Base-by-base conservation (phyloP, 2,329 filamentous ascomycete species). In the Leptographium galeiforme region DNA sequence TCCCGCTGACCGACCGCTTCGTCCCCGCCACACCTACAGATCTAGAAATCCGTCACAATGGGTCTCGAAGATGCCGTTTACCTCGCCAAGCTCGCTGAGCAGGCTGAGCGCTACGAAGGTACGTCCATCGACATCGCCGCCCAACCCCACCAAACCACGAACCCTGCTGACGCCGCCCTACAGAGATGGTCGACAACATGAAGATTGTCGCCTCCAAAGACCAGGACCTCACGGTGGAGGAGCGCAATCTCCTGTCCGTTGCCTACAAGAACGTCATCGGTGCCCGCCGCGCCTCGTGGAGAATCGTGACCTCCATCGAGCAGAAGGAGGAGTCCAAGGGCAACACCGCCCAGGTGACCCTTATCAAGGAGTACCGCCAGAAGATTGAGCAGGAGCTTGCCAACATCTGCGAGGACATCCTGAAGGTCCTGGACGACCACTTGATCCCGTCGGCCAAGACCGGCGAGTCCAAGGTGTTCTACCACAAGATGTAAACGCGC, bases 131-230 rank as follows among this genome's bases (percentile, higher is more conserved):
- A n/a, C 5, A 25, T 7, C 8, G 39, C 12, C 18, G 13, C 11
- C 19, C 19, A 11, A 6, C 18, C 25, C 39, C 4, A 11, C 18
- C 6, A 16, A 12, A 13, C 32, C 36, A 25, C 18, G 34, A 32
- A 16, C 38, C 34, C 3, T 53, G 43, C 57, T 57, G 53, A 58
- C 55, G 46, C 46, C 46, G 46, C 45, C 51, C 25, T 61, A 55
- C 73, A 96, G 91, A 96, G 77, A 96, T 97, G 91, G 91, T 97
- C 63, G 89, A 95, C 80, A 95, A 96, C 83, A 97, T 97, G 91
- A 97, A 96, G 84, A 84, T 87, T 63, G 91, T 96, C 67, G 91
- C 91, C 66, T 90, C 87, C 63, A 88, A 91, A 70, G 82, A 87
- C 68, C 82, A 78, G 65, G 85, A 89, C 67, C 79, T 89, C 64